These are phyloP conservation scores for Ceratobasidium sp. DNA, from an alignment of 1,284 basidiomycete species.

Conservation along the genomic window DNA sequence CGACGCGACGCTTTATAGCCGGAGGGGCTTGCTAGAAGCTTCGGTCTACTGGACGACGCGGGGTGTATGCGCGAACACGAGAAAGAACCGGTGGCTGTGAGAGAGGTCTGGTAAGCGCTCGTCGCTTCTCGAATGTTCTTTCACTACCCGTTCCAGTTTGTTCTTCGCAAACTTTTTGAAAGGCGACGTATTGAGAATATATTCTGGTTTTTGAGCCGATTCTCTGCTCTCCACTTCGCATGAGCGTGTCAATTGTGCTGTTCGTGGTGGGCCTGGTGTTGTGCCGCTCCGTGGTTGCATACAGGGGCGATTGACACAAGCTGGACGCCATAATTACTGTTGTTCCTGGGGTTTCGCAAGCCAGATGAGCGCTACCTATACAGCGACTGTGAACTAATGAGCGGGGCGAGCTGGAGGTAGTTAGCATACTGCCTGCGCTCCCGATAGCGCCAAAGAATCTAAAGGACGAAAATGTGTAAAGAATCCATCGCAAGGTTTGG, in stretches of 20 bases:
- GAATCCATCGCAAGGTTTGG: conserved; percentile 51
- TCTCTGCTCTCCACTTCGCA: conserved; percentile 64
- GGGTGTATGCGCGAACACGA: neutral
- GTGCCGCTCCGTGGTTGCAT: conserved; percentile 67
- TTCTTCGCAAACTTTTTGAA: too few relatives aligned
- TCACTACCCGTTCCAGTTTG: conserved; percentile 54
- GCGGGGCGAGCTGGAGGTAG: conserved; percentile 60
- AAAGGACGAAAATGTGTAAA: conserved; percentile 62
- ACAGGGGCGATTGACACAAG: conserved; percentile 61
- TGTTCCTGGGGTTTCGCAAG: conserved; percentile 64
- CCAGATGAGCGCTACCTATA: conserved; percentile 62
- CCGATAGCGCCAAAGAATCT: conserved; percentile 57
- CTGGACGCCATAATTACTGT: conserved; percentile 59
- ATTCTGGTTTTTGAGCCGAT: too few relatives aligned
- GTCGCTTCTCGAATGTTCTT: conserved; percentile 40
- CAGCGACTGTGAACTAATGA: conserved; percentile 53
- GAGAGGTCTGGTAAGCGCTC: conserved; percentile 30
- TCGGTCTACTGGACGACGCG: neutral
- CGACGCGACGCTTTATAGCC: neutral
- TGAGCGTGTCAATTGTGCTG: conserved; percentile 60
- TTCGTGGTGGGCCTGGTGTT: conserved; percentile 63
- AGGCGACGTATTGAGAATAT: too few relatives aligned
- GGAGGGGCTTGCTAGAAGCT: neutral
- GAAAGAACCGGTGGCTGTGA: conserved; percentile 6
- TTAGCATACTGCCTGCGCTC: conserved; percentile 64